These are phyloP conservation scores for Neurospora sp. DNA, from an alignment of 2,329 filamentous ascomycete genomes.

Conservation along the genomic window DNA sequence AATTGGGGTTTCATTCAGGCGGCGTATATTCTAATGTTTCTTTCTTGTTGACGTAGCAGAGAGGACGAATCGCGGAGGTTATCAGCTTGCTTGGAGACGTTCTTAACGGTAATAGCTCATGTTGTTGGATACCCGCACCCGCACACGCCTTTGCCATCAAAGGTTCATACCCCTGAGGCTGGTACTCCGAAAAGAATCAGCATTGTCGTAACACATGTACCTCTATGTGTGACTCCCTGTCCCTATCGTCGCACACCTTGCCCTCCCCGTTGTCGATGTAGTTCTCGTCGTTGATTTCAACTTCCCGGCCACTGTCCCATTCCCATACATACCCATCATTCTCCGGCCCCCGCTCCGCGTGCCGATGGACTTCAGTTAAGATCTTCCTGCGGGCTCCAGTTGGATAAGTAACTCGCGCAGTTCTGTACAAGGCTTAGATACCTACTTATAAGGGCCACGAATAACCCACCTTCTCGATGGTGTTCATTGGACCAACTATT, in stretches of 20 bases:
- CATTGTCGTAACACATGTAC: not conserved
- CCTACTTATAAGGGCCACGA: too few relatives aligned
- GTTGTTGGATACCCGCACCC: not conserved
- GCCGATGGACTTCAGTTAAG: too few relatives aligned
- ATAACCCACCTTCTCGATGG: too few relatives aligned
- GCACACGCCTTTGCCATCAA: not conserved
- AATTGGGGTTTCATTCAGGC: not conserved
- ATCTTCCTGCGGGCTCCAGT: too few relatives aligned
- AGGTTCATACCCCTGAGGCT: not conserved
- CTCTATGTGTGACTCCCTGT: fast-evolving
- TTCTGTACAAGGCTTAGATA: too few relatives aligned
- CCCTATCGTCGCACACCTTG: not conserved
- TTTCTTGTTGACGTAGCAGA: not conserved
- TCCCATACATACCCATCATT: too few relatives aligned
- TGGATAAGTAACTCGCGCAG: too few relatives aligned
- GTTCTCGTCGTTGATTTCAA: fast-evolving
- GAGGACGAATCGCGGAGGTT: not conserved
- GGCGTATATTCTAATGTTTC: not conserved
- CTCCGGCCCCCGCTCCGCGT: too few relatives aligned
- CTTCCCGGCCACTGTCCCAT: not conserved
- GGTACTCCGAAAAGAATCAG: not conserved
- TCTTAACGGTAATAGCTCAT: not conserved
- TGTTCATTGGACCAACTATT: too few relatives aligned
- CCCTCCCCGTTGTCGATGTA: not conserved
- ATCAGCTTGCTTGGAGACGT: not conserved